Percentiles rank a stretch among this genome's conserved stretches.
Evolutionary conservation across 148 eudicot species (phyloP).

Genomic region (Vaccinium vitisidaea): DNA sequence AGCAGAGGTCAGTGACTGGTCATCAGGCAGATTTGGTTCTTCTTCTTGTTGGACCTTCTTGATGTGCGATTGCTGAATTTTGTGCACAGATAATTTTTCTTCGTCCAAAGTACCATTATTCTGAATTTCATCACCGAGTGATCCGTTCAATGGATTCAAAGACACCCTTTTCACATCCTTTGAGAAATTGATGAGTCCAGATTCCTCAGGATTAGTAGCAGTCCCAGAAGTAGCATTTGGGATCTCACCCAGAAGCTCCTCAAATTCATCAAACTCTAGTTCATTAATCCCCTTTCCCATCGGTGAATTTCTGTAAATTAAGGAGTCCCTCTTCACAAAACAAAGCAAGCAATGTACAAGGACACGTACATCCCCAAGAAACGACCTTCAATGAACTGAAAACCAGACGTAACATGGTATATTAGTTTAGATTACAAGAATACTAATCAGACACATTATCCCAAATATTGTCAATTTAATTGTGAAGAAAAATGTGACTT

Average conservation of each 20-base stretch:
- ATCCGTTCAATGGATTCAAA: not conserved
- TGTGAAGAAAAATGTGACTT: not conserved
- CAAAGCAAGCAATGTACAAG: not conserved
- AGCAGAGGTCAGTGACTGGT: conserved; percentile 32
- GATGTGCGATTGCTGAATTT: conserved; percentile 13
- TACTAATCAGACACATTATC: not conserved
- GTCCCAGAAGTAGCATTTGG: conserved; percentile 32
- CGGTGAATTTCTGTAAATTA: not conserved
- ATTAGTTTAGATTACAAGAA: not conserved
- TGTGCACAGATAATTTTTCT: conserved; percentile 11
- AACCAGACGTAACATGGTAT: not conserved
- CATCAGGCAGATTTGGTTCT: conserved; percentile 31
- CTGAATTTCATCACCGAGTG: conserved; percentile 11
- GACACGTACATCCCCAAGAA: not conserved
- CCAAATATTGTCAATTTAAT: not conserved
- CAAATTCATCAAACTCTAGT: conserved; percentile 40
- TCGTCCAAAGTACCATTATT: conserved; percentile 6
- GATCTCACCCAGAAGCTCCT: conserved; percentile 41
- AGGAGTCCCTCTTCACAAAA: conserved; percentile 14
- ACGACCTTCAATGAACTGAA: conserved; percentile 13
- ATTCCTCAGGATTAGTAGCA: conserved; percentile 22
- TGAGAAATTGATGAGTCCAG: conserved; percentile 19
- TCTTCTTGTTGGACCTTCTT: conserved; percentile 22
- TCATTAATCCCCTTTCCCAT: conserved; percentile 33
- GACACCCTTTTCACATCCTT: conserved; percentile 19